Evolutionary conservation across 345 rosid genomes (phyloP), one percentile per base, ranked within the genome.

Genomic region (Euclidium syriacum): DNA sequence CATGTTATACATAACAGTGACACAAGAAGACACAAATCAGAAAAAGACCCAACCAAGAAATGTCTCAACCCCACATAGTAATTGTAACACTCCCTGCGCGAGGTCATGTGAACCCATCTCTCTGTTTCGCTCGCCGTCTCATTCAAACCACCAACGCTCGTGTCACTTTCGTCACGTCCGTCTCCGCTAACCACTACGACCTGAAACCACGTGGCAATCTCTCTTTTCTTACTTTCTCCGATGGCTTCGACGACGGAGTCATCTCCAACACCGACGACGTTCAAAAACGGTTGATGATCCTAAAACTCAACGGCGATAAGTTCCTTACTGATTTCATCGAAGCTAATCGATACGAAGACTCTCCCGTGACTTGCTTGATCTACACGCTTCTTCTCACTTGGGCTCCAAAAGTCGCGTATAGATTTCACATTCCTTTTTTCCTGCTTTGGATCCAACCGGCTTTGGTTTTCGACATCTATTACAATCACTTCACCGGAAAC

Each of bases 371-470:
- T 69, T 68, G 30, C 39, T 43, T 68, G 60, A 52, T 68, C 48
- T 33, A 44, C 57, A 33, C 82, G 66, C 6, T 80, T 1, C 75
- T 85, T 29, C 64, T 74, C 2, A 80, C 65, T 0, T 88, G 86
- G 84, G 86, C 68, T 0, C 76, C 72, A 0, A 72, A 67, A 34
- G 80, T 75, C 35, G 90, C 90, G 9, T 64, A 74, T 41, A 65
- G 52, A 0, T 35, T 52, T 19, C 58, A 65, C n/a, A 11, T 83
- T 5, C 88, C 88, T 0, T 41, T 70, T 0, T 57, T 68, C 0
- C 66, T 78, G 1, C 78, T 83, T 1, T 88, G 96, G 90, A 73
- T 71, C 18, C 92, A 88, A 35, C 80, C 92, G 0, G 86, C 96
- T 3, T 69, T 78, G 0, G 85, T 78, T 8, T 67, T 85, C 5